Base-by-base conservation (phyloP, 352 stramenopile genomes). In the Globisporangium radiosum region DNA sequence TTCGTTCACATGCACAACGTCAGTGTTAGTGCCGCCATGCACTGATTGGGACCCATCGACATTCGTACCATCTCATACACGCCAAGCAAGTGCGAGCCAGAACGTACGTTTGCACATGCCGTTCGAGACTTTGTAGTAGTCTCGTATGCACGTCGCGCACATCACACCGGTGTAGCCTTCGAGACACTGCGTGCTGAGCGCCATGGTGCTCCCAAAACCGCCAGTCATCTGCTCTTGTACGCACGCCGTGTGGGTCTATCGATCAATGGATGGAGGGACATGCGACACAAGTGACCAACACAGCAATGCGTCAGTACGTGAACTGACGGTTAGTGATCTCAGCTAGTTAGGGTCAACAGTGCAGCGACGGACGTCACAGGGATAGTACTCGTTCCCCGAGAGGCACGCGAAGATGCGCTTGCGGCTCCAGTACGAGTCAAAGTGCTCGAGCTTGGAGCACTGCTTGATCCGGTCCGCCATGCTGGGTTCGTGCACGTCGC, bases 361-460 rank as follows among this genome's bases (percentile, higher is more conserved):
- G 9, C 38, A 7, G 17, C 7, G 1, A 65, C 75, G 59, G 76
- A 90, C 80, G 54, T 84, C 72, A 47, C 81, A 91, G 0, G 55
- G 14, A 43, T 89, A 91, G 37, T 81, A 88, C 57, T 88, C 78
- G 15, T 75, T 71, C 7, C 66, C 59, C 7, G 78, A 80, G 3
- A 88, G 59, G 15, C 81, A 91, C 10, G 75, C 71, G 57, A 81
- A 91, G 11, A 91, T 68, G 13, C 81, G 69, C 38, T 69, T 73
- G n/a, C 63, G 68, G n/a, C 59, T 72, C 81, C 78, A 91, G 47
- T 72, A 81, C 7, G 64, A 63, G n/a, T 58, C 65, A 54, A 91
- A 91, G 9, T 40, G 64, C 2, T 63, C 49, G 1, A 59, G 15
- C 2, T 56, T 69, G 2, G 73, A 71, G 49, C 81, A 90, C n/a